Evolutionary conservation across 2,329 filamentous ascomycete species (phyloP).

Genomic region (Penicillium decumbens): DNA sequence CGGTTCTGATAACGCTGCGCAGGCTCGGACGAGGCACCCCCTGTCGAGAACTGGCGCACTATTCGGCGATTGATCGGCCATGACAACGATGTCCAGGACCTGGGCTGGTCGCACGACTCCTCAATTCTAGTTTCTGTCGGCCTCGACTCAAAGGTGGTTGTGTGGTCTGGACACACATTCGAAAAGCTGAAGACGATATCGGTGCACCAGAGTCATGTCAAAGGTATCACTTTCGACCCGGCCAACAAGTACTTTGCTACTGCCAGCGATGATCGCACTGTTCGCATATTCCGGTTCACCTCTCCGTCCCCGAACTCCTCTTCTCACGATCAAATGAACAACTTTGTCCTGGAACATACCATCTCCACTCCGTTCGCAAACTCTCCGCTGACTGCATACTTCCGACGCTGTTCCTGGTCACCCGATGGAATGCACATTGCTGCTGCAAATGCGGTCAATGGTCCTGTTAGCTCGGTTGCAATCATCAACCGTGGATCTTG

Average conservation of each 20-base stretch:
- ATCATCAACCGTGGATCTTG: conserved; percentile 89
- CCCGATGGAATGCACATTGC: conserved; percentile 96
- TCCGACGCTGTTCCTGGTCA: conserved; percentile 93
- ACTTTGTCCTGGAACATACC: conserved; percentile 90
- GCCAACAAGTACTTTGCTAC: conserved; percentile 99
- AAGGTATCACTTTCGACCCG: conserved; percentile 96
- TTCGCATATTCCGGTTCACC: conserved; percentile 94
- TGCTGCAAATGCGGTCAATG: conserved; percentile 93
- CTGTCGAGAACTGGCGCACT: conserved; percentile 97
- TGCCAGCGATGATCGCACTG: conserved; percentile 91
- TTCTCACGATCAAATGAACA: conserved; percentile 91
- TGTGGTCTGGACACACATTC: conserved; percentile 97
- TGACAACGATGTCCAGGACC: conserved; percentile 96
- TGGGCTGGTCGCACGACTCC: conserved; percentile 94
- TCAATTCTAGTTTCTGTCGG: conserved; percentile 94
- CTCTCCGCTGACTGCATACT: conserved; percentile 93
- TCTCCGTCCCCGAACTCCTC: conserved; percentile 86
- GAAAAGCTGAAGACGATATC: conserved; percentile 94
- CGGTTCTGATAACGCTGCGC: conserved; percentile 15
- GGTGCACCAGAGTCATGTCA: conserved; percentile 94
- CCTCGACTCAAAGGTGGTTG: conserved; percentile 93
- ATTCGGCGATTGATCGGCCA: conserved; percentile 89
- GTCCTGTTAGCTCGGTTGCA: conserved; percentile 92
- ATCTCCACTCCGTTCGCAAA: conserved; percentile 83
- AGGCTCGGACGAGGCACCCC: conserved; percentile 82